phyloP scores from a whole-genome alignment of 306 rosid genomes.

The apple (Malus domestica) region DNA sequence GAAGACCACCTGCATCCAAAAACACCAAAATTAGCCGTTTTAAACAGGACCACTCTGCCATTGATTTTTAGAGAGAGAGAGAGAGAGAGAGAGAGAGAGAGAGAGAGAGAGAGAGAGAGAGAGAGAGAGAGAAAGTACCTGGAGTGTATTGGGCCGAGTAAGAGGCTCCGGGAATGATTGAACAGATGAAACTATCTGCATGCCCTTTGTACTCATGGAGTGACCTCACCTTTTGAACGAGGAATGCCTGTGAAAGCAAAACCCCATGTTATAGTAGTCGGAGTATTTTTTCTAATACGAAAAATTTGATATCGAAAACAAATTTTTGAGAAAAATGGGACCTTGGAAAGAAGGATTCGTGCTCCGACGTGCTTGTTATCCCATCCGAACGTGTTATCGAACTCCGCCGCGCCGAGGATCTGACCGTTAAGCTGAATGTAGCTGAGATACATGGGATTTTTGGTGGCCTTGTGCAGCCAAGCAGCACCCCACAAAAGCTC shows the following conservation, averaged over 20 bases:
- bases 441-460: slow-evolving; percentile 52
- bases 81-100: background rate
- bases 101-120: background rate
- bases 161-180: slow-evolving; percentile 68
- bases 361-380: slow-evolving; percentile 97
- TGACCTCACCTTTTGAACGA: slow-evolving; percentile 53
- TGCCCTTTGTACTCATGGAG: slow-evolving; percentile 91
- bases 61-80: background rate
- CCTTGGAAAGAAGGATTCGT: slow-evolving; percentile 88
- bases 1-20: slow-evolving; percentile 59
- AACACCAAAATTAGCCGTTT: slow-evolving; percentile 36
- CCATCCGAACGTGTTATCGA: slow-evolving; percentile 86
- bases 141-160: slow-evolving; percentile 66
- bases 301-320: background rate
- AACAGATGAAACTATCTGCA: slow-evolving; percentile 83
- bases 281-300: background rate
- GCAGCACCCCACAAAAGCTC: slow-evolving; percentile 95
- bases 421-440: slow-evolving; percentile 84
- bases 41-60: slow-evolving; percentile 27
- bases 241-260: slow-evolving; percentile 59
- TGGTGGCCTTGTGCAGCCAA: slow-evolving; percentile 94
- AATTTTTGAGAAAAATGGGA: slow-evolving; percentile 2
- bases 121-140: slow-evolving; percentile 23
- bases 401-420: slow-evolving; percentile 69
- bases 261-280: background rate